Evolutionary conservation across 1,139 yeast species (phyloP).

Genomic region (Protomyces inundatus): DNA sequence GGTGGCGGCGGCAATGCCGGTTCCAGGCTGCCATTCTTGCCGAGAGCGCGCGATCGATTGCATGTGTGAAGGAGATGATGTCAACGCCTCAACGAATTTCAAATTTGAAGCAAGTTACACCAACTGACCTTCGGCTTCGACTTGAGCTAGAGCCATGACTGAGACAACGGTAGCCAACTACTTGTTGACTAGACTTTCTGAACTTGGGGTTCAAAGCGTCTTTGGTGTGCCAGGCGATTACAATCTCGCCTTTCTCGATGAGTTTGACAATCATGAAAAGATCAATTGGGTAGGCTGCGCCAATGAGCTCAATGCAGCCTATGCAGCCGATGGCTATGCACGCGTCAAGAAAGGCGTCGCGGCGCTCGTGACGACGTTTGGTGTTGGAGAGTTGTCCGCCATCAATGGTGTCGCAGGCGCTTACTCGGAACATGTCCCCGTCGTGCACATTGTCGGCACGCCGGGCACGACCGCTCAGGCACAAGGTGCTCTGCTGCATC

Average conservation of each 20-base stretch:
- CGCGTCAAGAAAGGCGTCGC: slow-evolving; percentile 42
- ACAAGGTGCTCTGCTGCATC: slow-evolving; percentile 50
- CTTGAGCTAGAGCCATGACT: neutral
- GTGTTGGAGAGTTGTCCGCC: slow-evolving; percentile 65
- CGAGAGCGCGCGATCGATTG: too few relatives aligned
- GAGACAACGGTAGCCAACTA: slow-evolving; percentile 44
- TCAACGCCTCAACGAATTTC: too few relatives aligned
- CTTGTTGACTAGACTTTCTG: slow-evolving; percentile 47
- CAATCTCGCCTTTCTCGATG: slow-evolving; percentile 41
- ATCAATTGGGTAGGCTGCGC: slow-evolving; percentile 58
- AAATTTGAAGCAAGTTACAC: too few relatives aligned
- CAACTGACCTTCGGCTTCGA: too few relatives aligned
- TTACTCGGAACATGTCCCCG: slow-evolving; percentile 70
- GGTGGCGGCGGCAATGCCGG: too few relatives aligned
- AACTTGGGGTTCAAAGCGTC: slow-evolving; percentile 46
- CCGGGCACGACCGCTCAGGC: slow-evolving; percentile 49
- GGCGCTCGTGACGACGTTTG: slow-evolving; percentile 30
- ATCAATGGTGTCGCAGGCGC: slow-evolving; percentile 80
- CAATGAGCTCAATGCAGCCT: slow-evolving; percentile 62
- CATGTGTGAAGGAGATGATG: too few relatives aligned
- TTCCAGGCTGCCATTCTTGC: too few relatives aligned
- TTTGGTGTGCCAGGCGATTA: slow-evolving; percentile 61
- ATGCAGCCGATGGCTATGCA: slow-evolving; percentile 76
- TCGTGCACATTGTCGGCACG: slow-evolving; percentile 79
- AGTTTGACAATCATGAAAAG: slow-evolving; percentile 35